A percentile compares a stretch with the other conserved stretches of the same genome.
phyloP scores from a whole-genome alignment of 2,329 filamentous ascomycete genomes.

The Colletotrichum scovillei region DNA sequence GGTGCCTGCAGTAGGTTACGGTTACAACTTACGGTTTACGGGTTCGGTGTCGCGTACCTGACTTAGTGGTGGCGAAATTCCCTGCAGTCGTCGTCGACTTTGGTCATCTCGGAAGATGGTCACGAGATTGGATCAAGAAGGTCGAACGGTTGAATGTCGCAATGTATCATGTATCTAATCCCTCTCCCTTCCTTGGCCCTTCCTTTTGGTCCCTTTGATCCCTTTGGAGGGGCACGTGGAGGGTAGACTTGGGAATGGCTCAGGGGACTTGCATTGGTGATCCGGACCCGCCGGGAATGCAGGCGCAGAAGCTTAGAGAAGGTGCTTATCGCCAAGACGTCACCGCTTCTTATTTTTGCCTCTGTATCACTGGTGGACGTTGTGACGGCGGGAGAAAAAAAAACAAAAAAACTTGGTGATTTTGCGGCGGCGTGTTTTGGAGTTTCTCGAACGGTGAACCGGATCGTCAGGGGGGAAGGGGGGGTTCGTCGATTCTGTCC shows the following conservation, averaged over 20 bases:
- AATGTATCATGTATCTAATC: neutral
- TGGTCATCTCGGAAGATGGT: neutral
- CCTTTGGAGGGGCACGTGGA: too few species aligned
- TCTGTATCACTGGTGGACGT: neutral
- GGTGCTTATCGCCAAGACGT: neutral
- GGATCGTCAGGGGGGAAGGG: conserved; percentile 20
- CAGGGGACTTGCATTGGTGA: neutral
- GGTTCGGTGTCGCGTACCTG: conserved; percentile 10
- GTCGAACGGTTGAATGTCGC: neutral
- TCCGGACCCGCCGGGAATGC: neutral
- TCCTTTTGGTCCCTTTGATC: too few species aligned
- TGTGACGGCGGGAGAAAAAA: neutral
- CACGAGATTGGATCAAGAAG: neutral
- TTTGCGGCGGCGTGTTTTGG: conserved; percentile 21
- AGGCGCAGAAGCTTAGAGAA: neutral
- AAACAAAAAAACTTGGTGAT: neutral
- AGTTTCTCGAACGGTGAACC: conserved; percentile 8
- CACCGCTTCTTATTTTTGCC: neutral
- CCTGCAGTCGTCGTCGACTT: neutral
- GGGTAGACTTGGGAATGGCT: neutral
- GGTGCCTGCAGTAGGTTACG: neutral
- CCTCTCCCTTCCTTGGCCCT: too few species aligned
- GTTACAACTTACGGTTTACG: neutral
- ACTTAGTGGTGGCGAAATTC: conserved; percentile 5
- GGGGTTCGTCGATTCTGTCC: conserved; percentile 1